Evolutionary conservation across 2,329 filamentous ascomycete genomes (phyloP), one percentile per base, ranked within the genome.

Genomic region (Cyphellophora attinorum): DNA sequence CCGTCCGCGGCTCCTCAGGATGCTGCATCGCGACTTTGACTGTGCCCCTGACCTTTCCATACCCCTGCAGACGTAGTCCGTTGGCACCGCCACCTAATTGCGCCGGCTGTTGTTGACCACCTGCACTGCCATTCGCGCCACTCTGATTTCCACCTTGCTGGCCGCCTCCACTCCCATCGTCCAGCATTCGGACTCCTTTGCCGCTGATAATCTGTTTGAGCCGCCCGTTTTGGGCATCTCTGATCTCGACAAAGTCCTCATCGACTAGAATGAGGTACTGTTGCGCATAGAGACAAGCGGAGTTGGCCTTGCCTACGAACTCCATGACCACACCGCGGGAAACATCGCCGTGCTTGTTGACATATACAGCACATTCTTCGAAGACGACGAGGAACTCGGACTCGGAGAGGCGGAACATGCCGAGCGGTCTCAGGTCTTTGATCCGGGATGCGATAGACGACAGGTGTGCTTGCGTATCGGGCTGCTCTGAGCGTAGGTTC

Each of bases 271-370:
- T 68, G 4, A 98, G 73, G 56, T 94, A 96, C 37, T 85, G 81
- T 38, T 86, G 81, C 1, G 86, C 88, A 50, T 85, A 93, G 63
- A 96, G 79, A 42, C 86, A 91, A 2, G 88, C 88, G 10, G 78
- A 76, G 42, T 81, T 79, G 2, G 91, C 91, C 51, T 81, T 89
- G 47, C 91, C 91, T n/a, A 93, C 91, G 57, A 96, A 98, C 55
- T 96, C 86, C 86, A 98, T 94, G 52, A 96, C 88, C 39, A 96
- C 85, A 17, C 81, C 85, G 29, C 93, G 81, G 25, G 79, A 89
- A 17, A 98, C 85, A 42, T 98, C 91, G 46, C 91, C 91, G 58
- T 96, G 86, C 61, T 96, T 95, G 66, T 98, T 93, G 54, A 96
- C 83, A 53, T 96, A 98, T 6, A 98, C 88, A 12, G 88, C 91